Conservation (phyloP, 352 stramenopile genomes). For the Blastocystis sp. region DNA sequence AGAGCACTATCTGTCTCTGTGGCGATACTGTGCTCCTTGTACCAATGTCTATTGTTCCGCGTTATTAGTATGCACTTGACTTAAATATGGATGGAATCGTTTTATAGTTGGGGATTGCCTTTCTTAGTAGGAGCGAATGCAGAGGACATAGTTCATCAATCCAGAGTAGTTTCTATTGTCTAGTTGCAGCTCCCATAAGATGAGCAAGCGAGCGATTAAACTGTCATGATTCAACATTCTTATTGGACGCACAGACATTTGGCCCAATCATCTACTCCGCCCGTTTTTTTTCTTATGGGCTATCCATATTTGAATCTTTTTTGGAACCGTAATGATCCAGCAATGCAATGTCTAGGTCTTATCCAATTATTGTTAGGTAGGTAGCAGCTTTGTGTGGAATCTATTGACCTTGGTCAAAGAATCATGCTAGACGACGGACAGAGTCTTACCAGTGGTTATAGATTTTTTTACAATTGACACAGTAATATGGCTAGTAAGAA, state of each 20-base stretch:
- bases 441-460: neutral
- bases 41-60: too few relatives aligned
- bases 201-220: neutral
- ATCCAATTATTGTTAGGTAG: neutral
- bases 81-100: too few relatives aligned
- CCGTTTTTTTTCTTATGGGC: neutral
- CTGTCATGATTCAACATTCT: neutral
- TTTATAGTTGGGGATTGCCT: too few relatives aligned
- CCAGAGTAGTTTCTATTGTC: too few relatives aligned
- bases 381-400: neutral
- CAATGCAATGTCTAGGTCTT: neutral
- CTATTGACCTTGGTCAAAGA: neutral
- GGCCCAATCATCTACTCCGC: neutral
- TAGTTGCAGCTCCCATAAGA: neutral
- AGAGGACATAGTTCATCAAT: too few relatives aligned
- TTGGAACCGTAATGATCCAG: neutral
- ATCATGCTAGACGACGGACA: neutral
- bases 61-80: too few relatives aligned
- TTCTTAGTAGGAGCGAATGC: too few relatives aligned
- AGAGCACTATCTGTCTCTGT: too few relatives aligned
- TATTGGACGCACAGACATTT: neutral
- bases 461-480: neutral
- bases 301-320: neutral
- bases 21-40: too few relatives aligned
- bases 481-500: constrained; percentile 59